phyloP scores from a whole-genome alignment of 2,329 filamentous ascomycete genomes.

The Ceratocystis papillata region DNA sequence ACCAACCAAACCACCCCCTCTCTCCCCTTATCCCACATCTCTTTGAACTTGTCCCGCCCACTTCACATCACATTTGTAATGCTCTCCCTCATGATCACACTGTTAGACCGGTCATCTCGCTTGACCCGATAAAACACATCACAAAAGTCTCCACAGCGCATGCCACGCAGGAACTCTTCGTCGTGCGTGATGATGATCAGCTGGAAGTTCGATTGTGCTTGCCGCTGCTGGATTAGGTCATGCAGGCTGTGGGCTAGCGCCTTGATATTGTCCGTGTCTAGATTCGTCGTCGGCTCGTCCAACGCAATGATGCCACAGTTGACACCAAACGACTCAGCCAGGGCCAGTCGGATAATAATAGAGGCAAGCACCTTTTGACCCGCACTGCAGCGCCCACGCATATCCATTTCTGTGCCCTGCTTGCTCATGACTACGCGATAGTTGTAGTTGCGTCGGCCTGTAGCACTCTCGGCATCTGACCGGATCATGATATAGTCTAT shows the following conservation, averaged over 20 bases:
- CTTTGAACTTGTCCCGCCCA: no score
- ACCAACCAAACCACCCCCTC: no score
- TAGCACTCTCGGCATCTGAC: constrained; percentile 68
- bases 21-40: no score
- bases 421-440: constrained; percentile 98
- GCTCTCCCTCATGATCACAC: constrained; percentile 63
- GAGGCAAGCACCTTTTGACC: constrained; percentile 93
- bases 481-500: constrained; percentile 94
- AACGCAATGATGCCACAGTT: constrained; percentile 94
- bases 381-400: constrained; percentile 93
- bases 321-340: constrained; percentile 91
- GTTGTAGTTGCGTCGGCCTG: constrained; percentile 77
- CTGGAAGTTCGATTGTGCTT: constrained; percentile 89
- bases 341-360: constrained; percentile 92
- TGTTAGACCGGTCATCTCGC: constrained; percentile 75
- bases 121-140: constrained; percentile 85
- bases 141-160: constrained; percentile 88
- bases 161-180: constrained; percentile 85
- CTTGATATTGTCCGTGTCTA: constrained; percentile 89
- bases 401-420: constrained; percentile 95
- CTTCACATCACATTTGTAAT: constrained; percentile 41
- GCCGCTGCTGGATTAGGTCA: constrained; percentile 72
- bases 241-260: constrained; percentile 76
- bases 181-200: constrained; percentile 98
- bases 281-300: constrained; percentile 94